Evolutionary conservation across 495 filamentous ascomycete genomes (phyloP).

Genomic region (Penicillium paradoxum): DNA sequence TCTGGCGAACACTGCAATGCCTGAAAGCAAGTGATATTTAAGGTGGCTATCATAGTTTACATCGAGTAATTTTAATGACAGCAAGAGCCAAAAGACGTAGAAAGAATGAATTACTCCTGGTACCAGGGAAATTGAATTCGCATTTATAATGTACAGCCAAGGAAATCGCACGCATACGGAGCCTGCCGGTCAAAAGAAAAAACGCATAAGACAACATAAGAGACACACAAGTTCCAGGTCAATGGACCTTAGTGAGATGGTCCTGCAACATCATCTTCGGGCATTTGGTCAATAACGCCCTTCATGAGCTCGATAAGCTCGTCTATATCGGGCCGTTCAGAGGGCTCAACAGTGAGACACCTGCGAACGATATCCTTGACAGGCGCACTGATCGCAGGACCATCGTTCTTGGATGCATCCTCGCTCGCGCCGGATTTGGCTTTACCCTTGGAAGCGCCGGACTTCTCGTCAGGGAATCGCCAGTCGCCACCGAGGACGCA

Average conservation of each 20-base stretch:
- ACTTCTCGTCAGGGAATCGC: conserved; percentile 83
- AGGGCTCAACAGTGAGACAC: conserved; percentile 89
- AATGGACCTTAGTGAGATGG: conserved; percentile 18
- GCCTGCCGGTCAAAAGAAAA: conserved; percentile 14
- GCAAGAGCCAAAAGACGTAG: neutral
- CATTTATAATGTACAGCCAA: conserved; percentile 9
- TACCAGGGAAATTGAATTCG: neutral
- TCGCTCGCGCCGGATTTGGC: conserved; percentile 34
- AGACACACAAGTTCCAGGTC: neutral
- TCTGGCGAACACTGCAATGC: too few species aligned
- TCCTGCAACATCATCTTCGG: conserved; percentile 52
- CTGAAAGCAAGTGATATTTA: too few species aligned
- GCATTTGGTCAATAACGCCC: conserved; percentile 65
- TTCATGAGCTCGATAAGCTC: conserved; percentile 80
- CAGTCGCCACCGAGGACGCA: conserved; percentile 90
- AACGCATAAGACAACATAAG: neutral
- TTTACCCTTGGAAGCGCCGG: conserved; percentile 52
- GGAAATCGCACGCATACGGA: conserved; percentile 8
- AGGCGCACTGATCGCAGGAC: conserved; percentile 57
- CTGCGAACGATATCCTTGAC: conserved; percentile 81
- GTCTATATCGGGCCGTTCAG: conserved; percentile 84
- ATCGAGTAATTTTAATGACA: neutral
- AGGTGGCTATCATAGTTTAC: too few species aligned
- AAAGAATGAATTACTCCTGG: neutral
- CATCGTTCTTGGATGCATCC: conserved; percentile 26